Conservation (phyloP, 2,329 filamentous ascomycete genomes). For the Botrytis medusae region DNA sequence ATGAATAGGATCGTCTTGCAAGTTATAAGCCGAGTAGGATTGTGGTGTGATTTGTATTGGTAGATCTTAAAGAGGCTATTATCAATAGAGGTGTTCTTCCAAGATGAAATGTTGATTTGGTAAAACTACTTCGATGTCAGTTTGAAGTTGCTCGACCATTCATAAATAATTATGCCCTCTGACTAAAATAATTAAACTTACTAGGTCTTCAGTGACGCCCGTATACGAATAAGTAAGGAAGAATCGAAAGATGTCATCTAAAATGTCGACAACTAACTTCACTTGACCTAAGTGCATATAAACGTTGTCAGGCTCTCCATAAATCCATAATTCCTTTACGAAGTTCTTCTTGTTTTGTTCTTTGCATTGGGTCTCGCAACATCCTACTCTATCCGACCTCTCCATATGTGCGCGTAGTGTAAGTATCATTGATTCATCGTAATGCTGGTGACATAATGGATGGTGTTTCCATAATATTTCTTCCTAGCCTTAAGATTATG, state of each 20-base stretch:
- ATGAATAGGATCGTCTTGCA: background rate
- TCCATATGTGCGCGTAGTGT: background rate
- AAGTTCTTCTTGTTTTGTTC: background rate
- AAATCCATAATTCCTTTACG: background rate
- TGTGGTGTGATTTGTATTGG: background rate
- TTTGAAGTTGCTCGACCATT: background rate
- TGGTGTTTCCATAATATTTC: background rate
- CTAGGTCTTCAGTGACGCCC: background rate
- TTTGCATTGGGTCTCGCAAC: background rate
- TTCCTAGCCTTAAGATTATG: background rate
- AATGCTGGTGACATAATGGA: conserved; percentile 10
- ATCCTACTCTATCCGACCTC: background rate
- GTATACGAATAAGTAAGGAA: background rate
- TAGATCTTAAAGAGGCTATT: background rate
- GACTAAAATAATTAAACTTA: background rate
- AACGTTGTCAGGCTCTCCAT: conserved; percentile 12
- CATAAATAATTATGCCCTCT: background rate
- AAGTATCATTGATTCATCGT: conserved; percentile 5
- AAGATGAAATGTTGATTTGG: background rate
- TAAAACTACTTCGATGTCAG: background rate
- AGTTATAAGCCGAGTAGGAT: background rate
- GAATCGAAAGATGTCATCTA: background rate
- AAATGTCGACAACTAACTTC: background rate
- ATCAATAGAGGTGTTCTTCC: background rate
- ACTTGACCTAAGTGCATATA: conserved; percentile 8